Conservation (phyloP, 805 yeast species). For the Saturnispora silvae region DNA sequence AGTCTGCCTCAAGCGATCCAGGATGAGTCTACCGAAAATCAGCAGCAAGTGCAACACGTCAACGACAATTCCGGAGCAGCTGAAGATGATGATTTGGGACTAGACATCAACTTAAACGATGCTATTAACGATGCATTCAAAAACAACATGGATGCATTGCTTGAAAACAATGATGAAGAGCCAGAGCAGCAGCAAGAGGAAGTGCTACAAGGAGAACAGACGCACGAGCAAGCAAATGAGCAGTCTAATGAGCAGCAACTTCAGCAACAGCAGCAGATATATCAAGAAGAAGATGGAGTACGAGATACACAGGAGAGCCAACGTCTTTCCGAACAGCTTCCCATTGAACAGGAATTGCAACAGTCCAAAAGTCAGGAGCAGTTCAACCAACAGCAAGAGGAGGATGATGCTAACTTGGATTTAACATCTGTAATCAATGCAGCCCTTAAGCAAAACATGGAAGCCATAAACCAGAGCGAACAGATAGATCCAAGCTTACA, state of each 20-base stretch:
- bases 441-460: constrained; percentile 9
- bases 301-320: too few relatives aligned
- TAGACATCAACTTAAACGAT: constrained; percentile 6
- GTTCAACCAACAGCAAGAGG: background rate
- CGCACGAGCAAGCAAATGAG: too few relatives aligned
- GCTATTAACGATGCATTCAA: constrained; percentile 12
- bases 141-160: constrained; percentile 6
- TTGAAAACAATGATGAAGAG: constrained; percentile 1
- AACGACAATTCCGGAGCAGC: too few relatives aligned
- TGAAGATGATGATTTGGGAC: background rate
- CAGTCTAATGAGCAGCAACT: too few relatives aligned
- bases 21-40: too few relatives aligned
- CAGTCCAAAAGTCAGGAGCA: background rate
- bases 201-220: background rate
- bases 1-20: too few relatives aligned
- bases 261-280: too few relatives aligned
- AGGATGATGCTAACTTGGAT: constrained; percentile 3
- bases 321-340: too few relatives aligned
- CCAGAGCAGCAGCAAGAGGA: background rate
- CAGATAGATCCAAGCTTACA: background rate
- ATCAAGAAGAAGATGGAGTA: too few relatives aligned
- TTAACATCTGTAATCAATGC: constrained; percentile 9
- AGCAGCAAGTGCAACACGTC: too few relatives aligned
- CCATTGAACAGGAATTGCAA: too few relatives aligned
- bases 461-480: background rate